phyloP scores from a whole-genome alignment of 2,329 filamentous ascomycete genomes.

The Colletotrichum horii region DNA sequence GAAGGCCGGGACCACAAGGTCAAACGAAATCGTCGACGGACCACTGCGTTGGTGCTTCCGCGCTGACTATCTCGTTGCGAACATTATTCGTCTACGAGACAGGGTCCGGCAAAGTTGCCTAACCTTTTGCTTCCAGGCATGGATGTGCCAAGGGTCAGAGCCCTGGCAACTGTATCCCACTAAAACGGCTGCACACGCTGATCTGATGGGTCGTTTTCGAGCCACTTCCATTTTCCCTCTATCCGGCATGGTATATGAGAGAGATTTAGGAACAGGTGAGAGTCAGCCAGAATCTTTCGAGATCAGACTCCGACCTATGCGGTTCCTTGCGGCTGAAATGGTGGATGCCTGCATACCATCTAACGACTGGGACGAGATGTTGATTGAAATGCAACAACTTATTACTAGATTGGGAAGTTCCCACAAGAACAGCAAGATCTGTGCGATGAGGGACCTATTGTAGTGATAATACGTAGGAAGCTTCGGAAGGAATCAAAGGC shows the following conservation, averaged over 20 bases:
- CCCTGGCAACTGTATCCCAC: neutral
- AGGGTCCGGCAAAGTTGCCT: neutral
- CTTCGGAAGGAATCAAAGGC: neutral
- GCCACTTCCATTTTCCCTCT: neutral
- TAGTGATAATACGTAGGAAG: neutral
- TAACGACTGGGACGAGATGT: neutral
- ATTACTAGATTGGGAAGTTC: neutral
- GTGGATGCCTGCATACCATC: neutral
- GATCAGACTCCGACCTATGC: neutral
- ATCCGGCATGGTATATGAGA: neutral
- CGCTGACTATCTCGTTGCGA: neutral
- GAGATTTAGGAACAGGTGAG: neutral
- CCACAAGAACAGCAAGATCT: neutral
- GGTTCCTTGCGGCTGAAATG: neutral
- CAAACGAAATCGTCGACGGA: neutral
- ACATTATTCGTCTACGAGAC: neutral
- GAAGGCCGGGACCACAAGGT: neutral
- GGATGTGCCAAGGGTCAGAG: neutral
- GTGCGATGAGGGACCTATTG: neutral
- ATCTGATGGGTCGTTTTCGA: neutral
- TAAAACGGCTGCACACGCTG: neutral
- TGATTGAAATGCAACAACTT: neutral
- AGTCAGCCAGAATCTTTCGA: neutral
- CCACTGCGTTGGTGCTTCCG: neutral
- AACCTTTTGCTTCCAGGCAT: neutral